A percentile compares a stretch with the other conserved stretches of the same genome.
phyloP scores from a whole-genome alignment of 2,329 filamentous ascomycete species.

The Pleomassaria siparia region DNA sequence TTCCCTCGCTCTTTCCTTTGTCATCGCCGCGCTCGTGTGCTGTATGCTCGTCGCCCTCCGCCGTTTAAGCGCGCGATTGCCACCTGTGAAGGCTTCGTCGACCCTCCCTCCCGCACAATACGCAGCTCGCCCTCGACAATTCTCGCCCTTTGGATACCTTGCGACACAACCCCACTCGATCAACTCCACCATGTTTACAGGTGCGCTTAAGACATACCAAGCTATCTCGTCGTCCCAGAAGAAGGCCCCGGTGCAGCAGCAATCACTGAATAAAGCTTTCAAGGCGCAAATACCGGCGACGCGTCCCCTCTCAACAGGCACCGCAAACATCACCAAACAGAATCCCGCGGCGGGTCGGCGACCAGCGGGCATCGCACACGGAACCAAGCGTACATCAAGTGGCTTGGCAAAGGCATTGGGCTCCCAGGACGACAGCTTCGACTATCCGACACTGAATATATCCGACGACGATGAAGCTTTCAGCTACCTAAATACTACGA shows the following conservation, averaged over 20 bases:
- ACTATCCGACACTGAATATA: slow-evolving; percentile 29
- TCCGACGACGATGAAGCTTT: slow-evolving; percentile 28
- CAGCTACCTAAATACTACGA: slow-evolving; percentile 14
- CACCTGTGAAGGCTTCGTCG: slow-evolving; percentile 23
- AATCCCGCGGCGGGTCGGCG: slow-evolving; percentile 15
- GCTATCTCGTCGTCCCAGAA: slow-evolving; percentile 28
- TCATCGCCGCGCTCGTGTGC: slow-evolving; percentile 30
- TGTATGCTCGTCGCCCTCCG: slow-evolving; percentile 41
- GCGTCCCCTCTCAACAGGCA: slow-evolving; percentile 30
- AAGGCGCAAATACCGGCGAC: slow-evolving; percentile 35
- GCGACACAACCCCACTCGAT: slow-evolving; percentile 17
- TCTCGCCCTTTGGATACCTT: slow-evolving; percentile 17
- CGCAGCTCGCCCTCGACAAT: slow-evolving; percentile 7
- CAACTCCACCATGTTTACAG: slow-evolving; percentile 41
- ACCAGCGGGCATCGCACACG: slow-evolving; percentile 22
- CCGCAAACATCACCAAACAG: slow-evolving; percentile 38
- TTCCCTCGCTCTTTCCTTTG: slow-evolving; percentile 26
- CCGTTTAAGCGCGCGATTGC: slow-evolving; percentile 38
- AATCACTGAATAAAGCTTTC: slow-evolving; percentile 43
- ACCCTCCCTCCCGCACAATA: slow-evolving; percentile 22
- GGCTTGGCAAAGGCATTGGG: slow-evolving; percentile 49
- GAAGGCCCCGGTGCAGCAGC: slow-evolving; percentile 27
- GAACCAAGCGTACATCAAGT: slow-evolving; percentile 50
- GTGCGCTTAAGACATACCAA: slow-evolving; percentile 45
- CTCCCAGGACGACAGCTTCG: slow-evolving; percentile 36